Evolutionary conservation across 208 protist species (phyloP).

Genomic region (Acanthamoeba triangularis): DNA sequence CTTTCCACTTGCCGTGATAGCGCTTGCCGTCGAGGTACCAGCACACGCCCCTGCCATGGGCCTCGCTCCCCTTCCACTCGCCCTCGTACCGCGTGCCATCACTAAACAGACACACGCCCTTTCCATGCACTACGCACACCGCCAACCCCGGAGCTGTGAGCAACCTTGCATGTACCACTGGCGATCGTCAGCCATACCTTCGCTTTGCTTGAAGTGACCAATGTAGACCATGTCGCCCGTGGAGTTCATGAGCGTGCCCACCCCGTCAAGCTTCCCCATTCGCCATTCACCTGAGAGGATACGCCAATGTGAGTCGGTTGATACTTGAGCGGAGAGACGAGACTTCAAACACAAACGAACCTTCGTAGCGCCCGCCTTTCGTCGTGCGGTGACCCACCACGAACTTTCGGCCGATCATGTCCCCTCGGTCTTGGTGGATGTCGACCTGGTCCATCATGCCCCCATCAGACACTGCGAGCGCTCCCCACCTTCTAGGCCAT

Average conservation of each 20-base stretch:
- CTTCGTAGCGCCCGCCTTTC: slow-evolving; percentile 29
- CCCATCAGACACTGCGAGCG: background rate
- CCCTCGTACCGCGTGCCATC: slow-evolving; percentile 45
- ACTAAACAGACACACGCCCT: slow-evolving; percentile 10
- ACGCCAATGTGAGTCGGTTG: background rate
- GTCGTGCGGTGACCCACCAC: slow-evolving; percentile 16
- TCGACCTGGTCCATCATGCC: background rate
- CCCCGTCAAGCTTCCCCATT: slow-evolving; percentile 21
- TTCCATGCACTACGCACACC: background rate
- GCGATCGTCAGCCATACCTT: too few species aligned
- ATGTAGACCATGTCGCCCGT: slow-evolving; percentile 39
- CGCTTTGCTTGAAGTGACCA: slow-evolving; percentile 8
- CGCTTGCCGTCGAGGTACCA: slow-evolving; percentile 62
- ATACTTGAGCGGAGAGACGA: too few species aligned
- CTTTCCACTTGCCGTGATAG: slow-evolving; percentile 23
- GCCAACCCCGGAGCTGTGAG: too few species aligned
- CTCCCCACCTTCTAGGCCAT: background rate
- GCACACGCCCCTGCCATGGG: slow-evolving; percentile 9
- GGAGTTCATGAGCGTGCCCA: slow-evolving; percentile 33
- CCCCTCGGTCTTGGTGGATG: slow-evolving; percentile 30
- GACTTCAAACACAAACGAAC: background rate
- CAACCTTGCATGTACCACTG: too few species aligned
- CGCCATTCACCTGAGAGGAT: background rate
- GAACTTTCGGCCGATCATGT: slow-evolving; percentile 3
- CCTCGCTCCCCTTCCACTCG: slow-evolving; percentile 30